Percentiles rank a stretch among this genome's conserved stretches.
phyloP scores from a whole-genome alignment of 768 basidiomycete genomes.

The Termitomyces bulborhizus region DNA sequence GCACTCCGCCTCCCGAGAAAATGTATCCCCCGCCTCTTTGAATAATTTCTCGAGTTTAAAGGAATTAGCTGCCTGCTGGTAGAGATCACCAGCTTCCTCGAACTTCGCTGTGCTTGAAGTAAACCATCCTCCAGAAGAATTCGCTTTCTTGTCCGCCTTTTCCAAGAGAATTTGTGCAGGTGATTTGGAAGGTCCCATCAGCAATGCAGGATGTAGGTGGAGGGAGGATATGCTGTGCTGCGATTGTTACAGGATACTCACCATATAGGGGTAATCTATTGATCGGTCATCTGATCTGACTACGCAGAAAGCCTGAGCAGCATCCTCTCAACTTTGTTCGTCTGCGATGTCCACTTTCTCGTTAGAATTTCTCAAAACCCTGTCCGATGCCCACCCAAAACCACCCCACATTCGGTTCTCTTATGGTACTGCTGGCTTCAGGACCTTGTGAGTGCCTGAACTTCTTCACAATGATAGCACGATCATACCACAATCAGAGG shows the following conservation, averaged over 20 bases:
- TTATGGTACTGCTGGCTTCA: constrained; percentile 95
- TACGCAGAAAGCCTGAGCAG: neutral
- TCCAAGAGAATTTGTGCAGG: constrained; percentile 70
- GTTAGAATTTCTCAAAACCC: constrained; percentile 37
- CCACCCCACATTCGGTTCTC: constrained; percentile 64
- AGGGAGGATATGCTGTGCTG: constrained; percentile 6
- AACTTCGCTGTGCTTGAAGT: constrained; percentile 76
- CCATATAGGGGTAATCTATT: constrained; percentile 1
- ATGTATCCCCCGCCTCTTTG: constrained; percentile 88
- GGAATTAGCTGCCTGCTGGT: constrained; percentile 88
- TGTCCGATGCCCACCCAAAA: constrained; percentile 64
- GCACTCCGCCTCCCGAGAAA: constrained; percentile 92
- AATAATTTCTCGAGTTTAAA: constrained; percentile 92
- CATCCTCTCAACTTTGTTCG: neutral
- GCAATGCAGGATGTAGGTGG: constrained; percentile 9
- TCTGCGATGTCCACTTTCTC: constrained; percentile 29
- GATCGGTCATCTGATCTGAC: constrained; percentile 10
- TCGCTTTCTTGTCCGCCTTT: constrained; percentile 91
- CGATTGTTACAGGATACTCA: neutral
- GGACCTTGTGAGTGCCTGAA: constrained; percentile 63
- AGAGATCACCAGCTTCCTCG: constrained; percentile 95
- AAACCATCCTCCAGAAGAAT: constrained; percentile 84
- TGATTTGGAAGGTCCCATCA: constrained; percentile 66
- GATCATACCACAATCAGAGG: constrained; percentile 38
- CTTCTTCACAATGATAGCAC: constrained; percentile 6